phyloP scores from a whole-genome alignment of 2,329 filamentous ascomycete genomes.

The Alternaria rosae region DNA sequence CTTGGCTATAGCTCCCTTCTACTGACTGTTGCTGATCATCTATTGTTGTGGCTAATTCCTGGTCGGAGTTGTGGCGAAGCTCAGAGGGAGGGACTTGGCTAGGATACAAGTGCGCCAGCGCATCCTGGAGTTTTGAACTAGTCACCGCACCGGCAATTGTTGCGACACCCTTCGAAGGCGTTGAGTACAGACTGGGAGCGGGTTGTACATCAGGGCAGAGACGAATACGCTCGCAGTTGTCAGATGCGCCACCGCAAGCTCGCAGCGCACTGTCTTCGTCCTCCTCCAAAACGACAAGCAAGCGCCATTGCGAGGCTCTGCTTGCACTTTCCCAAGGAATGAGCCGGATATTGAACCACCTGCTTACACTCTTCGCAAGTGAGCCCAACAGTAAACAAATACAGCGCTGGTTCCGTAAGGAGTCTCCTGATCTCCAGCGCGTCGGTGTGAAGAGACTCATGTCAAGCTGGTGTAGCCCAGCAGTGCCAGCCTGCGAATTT shows the following conservation, averaged over 20 bases:
- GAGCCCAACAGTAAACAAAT: neutral
- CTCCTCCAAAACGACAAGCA: constrained; percentile 5
- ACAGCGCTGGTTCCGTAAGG: neutral
- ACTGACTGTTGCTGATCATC: neutral
- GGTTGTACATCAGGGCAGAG: constrained; percentile 5
- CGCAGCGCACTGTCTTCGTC: neutral
- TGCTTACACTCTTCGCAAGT: neutral
- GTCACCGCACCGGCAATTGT: constrained; percentile 7
- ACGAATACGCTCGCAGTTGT: neutral
- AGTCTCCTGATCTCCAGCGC: neutral
- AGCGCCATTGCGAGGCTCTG: neutral
- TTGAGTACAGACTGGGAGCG: neutral
- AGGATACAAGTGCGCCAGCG: constrained; percentile 6
- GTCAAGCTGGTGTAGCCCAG: neutral
- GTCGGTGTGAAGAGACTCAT: constrained; percentile 6
- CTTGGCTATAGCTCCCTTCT: neutral
- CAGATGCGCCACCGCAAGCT: neutral
- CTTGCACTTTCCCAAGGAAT: constrained; percentile 4
- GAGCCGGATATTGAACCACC: constrained; percentile 4
- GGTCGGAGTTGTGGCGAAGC: neutral
- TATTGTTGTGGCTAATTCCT: neutral
- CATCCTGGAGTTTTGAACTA: constrained; percentile 4
- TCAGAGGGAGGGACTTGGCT: neutral
- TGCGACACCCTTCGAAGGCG: neutral
- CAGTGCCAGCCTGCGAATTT: neutral